Evolutionary conservation across 331 rosid species (phyloP).

Genomic region (Malus hybrid): DNA sequence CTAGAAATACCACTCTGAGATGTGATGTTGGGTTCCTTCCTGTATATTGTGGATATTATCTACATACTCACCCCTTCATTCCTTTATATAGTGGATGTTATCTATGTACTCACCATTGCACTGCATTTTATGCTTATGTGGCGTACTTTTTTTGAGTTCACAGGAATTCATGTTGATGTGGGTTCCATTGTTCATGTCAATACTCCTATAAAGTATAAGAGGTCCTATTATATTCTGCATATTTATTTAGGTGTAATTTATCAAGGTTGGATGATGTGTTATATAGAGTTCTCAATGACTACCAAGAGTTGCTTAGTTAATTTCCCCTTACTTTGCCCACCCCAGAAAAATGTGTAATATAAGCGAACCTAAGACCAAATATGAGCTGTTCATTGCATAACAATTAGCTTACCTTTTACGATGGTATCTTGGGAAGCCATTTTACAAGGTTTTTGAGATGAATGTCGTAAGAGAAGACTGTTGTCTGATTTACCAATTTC

Average conservation of each 20-base stretch:
- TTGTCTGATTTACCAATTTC: conserved; percentile 12
- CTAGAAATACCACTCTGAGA: conserved; percentile 9
- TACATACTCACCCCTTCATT: not conserved
- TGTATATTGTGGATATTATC: not conserved
- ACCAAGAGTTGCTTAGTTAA: not conserved
- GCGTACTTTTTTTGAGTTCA: not conserved
- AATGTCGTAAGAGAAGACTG: not conserved
- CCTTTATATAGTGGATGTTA: not conserved
- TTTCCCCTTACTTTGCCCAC: not conserved
- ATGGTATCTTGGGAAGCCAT: not conserved
- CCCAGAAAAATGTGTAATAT: not conserved
- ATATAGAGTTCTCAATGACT: not conserved
- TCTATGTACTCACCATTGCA: not conserved
- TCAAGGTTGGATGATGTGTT: not conserved
- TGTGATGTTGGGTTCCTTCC: not conserved
- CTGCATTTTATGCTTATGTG: not conserved
- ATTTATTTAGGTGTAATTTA: not conserved
- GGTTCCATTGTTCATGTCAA: not conserved
- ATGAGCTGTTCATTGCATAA: not conserved
- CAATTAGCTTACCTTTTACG: not conserved
- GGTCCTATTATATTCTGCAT: not conserved
- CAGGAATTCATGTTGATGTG: not conserved
- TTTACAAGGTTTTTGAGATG: not conserved
- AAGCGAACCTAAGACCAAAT: no score
- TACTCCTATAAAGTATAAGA: not conserved